Base-by-base conservation (phyloP, 257 asterid species). In the Galeopsis tetrahit region DNA sequence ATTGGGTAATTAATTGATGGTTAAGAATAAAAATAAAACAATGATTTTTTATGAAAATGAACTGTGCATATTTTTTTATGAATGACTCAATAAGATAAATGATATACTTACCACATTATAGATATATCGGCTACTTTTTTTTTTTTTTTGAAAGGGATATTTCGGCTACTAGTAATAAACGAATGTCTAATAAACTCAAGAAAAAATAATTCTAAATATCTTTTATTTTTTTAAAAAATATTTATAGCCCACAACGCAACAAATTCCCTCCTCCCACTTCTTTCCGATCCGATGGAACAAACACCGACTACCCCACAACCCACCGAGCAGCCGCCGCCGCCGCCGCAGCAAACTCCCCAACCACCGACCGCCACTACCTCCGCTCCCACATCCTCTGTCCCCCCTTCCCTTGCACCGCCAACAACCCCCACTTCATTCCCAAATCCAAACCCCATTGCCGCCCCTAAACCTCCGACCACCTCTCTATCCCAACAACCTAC, bases 261-360 rank as follows among this genome's bases (percentile, higher is more conserved):
- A 5, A 51, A 8, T 31, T 48, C 1, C 46, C 72, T 5, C 7
- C 7, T 39, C 77, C 61, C 66, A 7, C 35, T 44, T 70, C 62
- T 3, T 44, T 33, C 68, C 69, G 33, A 57, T 32, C 52, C 82
- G 33, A 88, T 88, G 91, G 94, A 88, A 17, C 85, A 77, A 80
- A 72, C 77, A 49, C 79, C 81, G 6, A 44, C 89, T 40, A 46
- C 83, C 10, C 70, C 84, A 14, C 92, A 77, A 40, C 76, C 89
- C 75, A 28, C 85, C 13, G 90, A 87, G 48, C 78, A 36, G 68
- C 88, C 36, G 75, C 84, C 83, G 64, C 78, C 42, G 68, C 88
- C 36, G 75, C 84, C 83, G 64, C 84, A 79, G 61, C 79, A 63
- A 57, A 68, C 67, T 48, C 31, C 81, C 34, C 79, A 65, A 40